Conservation (phyloP, 192 early-diverging fungal species). For the Coemansia erecta region DNA sequence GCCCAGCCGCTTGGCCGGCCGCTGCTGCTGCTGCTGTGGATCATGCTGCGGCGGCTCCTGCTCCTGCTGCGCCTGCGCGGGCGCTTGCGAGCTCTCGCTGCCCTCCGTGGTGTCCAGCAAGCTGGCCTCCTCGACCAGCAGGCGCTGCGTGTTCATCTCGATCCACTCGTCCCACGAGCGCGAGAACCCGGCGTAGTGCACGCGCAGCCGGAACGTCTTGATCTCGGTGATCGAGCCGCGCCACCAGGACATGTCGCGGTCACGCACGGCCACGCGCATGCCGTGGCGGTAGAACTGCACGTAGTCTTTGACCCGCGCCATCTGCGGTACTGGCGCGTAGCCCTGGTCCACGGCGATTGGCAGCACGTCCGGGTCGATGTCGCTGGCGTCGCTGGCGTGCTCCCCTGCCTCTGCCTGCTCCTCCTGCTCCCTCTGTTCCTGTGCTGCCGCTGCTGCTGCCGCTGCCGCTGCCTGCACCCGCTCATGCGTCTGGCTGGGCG, state of each 20-base stretch:
- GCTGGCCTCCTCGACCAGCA: conserved; percentile 36
- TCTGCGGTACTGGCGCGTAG: conserved; percentile 37
- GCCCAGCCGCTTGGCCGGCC: conserved; percentile 20
- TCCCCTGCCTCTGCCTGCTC: background rate
- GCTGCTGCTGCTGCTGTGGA: background rate
- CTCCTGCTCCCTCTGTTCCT: background rate
- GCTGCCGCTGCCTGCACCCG: no score
- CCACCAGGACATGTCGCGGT: conserved; percentile 63
- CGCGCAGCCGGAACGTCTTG: conserved; percentile 57
- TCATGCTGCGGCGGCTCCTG: background rate
- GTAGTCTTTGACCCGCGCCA: conserved; percentile 52
- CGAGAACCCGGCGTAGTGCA: conserved; percentile 60
- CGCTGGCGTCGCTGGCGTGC: no score
- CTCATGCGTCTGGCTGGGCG: no score
- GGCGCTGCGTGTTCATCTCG: conserved; percentile 66
- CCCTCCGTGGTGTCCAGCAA: background rate
- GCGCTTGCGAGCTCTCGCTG: background rate
- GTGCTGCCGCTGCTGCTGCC: background rate
- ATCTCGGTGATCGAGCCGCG: conserved; percentile 56
- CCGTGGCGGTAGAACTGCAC: conserved; percentile 27
- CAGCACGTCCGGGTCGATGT: conserved; percentile 22
- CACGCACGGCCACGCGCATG: conserved; percentile 57
- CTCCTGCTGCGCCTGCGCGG: background rate
- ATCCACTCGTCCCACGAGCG: conserved; percentile 64
- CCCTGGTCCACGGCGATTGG: conserved; percentile 40